Evolutionary conservation across 352 stramenopile species (phyloP), one percentile per base, ranked within the genome.

Genomic region (Albugo candida): DNA sequence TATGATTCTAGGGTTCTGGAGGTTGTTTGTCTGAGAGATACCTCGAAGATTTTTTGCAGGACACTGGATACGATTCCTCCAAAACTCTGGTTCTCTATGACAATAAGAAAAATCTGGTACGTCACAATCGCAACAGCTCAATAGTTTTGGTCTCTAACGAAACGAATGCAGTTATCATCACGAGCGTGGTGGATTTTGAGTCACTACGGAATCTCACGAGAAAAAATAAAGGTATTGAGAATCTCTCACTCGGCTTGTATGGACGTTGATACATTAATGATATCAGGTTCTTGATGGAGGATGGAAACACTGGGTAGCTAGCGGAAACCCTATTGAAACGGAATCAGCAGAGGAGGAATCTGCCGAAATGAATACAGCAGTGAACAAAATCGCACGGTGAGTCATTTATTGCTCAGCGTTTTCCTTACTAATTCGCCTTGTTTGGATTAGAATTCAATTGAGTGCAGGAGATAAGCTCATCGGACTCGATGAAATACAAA

Each of bases 21-120:
- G 65, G 55, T 16, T 31, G 56, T 19, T 53, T 70, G 38, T 82
- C 82, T 51, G 18, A 52, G 24, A 54, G 70, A 38, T 36, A 71
- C 5, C 18, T 83, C n/a, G 58, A 77, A 27, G 48, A 60, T 16
- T 34, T 88, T 36, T 49, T 64, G 13, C 51, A 85, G 20, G 55
- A 67, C 8, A 57, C 55, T 12, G 58, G 78, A 31, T 31, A 31
- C 8, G 24, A 31, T 31, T 31, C 24, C 24, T 31, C 24, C 41
- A 62, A 58, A 17, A 81, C 67, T 40, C 49, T 88, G 14, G 72
- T 88, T n/a, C 82, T 88, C 44, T 88, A 88, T 54, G 75, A 85
- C 48, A 71, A 88, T 37, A 58, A 78, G 20, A 60, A 74, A 39
- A 74, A 69, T 47, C 60, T 85, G 38, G 68, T 81, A 56, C 18